Evolutionary conservation across 2,329 filamentous ascomycete species (phyloP).

Genomic region (Beauveria brongniartii): DNA sequence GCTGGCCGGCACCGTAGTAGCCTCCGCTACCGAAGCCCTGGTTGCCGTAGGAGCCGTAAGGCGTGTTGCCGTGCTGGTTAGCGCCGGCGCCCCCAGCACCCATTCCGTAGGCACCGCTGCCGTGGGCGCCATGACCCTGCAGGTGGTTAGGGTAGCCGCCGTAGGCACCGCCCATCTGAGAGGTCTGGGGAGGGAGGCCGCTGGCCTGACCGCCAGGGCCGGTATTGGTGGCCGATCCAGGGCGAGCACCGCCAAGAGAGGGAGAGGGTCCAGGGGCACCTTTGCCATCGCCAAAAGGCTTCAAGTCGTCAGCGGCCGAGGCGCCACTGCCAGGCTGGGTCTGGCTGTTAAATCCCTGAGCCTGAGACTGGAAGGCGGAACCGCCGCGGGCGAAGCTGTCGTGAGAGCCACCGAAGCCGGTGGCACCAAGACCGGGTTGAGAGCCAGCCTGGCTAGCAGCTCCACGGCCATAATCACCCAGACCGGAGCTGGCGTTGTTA

Average conservation of each 20-base stretch:
- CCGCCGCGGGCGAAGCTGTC: constrained; percentile 47
- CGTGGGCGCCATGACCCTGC: constrained; percentile 45
- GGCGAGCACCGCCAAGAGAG: constrained; percentile 46
- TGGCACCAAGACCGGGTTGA: constrained; percentile 42
- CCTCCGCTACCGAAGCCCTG: constrained; percentile 40
- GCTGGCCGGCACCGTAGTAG: constrained; percentile 33
- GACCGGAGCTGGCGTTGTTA: constrained; percentile 39
- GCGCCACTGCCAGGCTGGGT: constrained; percentile 36
- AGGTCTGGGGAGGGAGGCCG: constrained; percentile 47
- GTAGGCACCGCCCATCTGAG: constrained; percentile 46
- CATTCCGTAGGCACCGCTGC: constrained; percentile 47
- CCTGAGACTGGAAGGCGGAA: constrained; percentile 47
- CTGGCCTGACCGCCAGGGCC: constrained; percentile 36
- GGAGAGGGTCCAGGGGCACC: constrained; percentile 46
- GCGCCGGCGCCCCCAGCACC: constrained; percentile 40
- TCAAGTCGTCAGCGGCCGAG: constrained; percentile 42
- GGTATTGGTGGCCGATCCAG: constrained; percentile 50
- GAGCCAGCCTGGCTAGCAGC: constrained; percentile 41
- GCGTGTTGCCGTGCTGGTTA: constrained; percentile 44
- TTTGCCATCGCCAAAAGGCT: constrained; percentile 52
- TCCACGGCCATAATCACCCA: constrained; percentile 47
- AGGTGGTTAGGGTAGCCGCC: constrained; percentile 48
- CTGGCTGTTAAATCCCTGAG: constrained; percentile 44
- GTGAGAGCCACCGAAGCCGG: constrained; percentile 45
- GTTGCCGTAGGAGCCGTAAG: constrained; percentile 46